A percentile compares a stretch with the other conserved stretches of the same genome.
Conservation (phyloP, 2,329 filamentous ascomycete genomes). For the Penicillium sp. region DNA sequence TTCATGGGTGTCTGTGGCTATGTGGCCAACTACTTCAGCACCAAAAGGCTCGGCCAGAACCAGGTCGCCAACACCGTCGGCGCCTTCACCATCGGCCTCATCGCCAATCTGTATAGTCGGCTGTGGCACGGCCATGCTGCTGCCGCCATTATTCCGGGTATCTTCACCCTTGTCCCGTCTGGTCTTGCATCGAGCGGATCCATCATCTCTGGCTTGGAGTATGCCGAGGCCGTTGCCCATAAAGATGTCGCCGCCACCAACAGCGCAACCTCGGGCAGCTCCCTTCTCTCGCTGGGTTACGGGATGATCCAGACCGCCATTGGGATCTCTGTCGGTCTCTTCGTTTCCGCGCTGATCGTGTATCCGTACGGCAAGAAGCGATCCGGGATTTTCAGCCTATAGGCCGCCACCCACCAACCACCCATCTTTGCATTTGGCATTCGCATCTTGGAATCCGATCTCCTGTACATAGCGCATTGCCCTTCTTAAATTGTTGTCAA, state of each 20-base stretch:
- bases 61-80: conserved; percentile 75
- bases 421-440: too few relatives aligned
- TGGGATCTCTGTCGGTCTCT: conserved; percentile 47
- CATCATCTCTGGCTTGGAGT: conserved; percentile 54
- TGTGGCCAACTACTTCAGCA: conserved; percentile 40
- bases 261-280: conserved; percentile 12
- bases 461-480: too few relatives aligned
- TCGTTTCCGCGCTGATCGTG: conserved; percentile 45
- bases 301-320: conserved; percentile 48
- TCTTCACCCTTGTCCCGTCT: conserved; percentile 66
- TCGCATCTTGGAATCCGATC: not conserved
- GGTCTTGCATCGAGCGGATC: conserved; percentile 57
- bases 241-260: conserved; percentile 7
- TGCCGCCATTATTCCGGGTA: conserved; percentile 78
- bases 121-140: conserved; percentile 72
- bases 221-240: conserved; percentile 51
- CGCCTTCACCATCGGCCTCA: conserved; percentile 69
- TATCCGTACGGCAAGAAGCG: conserved; percentile 46
- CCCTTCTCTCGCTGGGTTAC: conserved; percentile 38
- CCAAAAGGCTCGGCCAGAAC: conserved; percentile 63
- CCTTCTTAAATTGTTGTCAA: too few relatives aligned
- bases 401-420: not conserved
- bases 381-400: conserved; percentile 45
- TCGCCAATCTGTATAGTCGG: conserved; percentile 74
- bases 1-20: conserved; percentile 70